Evolutionary conservation across 2,329 filamentous ascomycete genomes (phyloP), one percentile per base, ranked within the genome.

Genomic region (Paecilomyces variotii): DNA sequence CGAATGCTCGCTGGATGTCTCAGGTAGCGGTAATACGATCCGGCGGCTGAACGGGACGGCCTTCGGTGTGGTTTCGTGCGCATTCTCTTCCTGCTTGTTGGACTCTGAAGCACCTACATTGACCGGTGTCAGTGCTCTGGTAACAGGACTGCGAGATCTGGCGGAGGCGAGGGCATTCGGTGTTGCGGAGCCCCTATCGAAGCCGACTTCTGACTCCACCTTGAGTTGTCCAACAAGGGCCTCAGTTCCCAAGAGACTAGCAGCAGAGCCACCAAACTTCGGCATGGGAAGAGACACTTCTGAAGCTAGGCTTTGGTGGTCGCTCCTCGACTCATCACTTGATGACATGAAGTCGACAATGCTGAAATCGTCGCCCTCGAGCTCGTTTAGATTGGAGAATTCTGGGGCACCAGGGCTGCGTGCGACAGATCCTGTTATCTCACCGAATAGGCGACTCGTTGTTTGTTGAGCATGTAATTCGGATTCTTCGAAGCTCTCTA

Each of bases 361-460:
- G 59, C 72, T 73, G 58, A 72, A 68, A 58, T 72, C 68, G 49
- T 54, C 24, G 24, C 67, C 65, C 56, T 70, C 67, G 57, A 69
- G 70, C 2, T 63, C 67, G 56, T 67, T 62, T 9, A 66, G 32
- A 39, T 70, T 64, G 27, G 66, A 57, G 27, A 67, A 57, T 30
- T 70, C 77, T 25, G 84, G 69, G 24, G 78, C 70, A 11, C 78
- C 78, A 14, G 83, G 84, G 65, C 79, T 83, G 55, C 76, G 73
- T 12, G 86, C 65, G 10, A 80, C 80, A 24, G 83, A 84, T 28
- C 78, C 72, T 10, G 80, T 80, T 61, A 87, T 83, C 67, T 87
- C 84, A 11, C 84, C 84, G 66, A 87, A 87, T 4, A 87, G 73
- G 55, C 80, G 81, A 60, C 72, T 64, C n/a, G 70, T 65, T 10